phyloP scores from a whole-genome alignment of 257 asterid species.

The Cruciata laevipes region DNA sequence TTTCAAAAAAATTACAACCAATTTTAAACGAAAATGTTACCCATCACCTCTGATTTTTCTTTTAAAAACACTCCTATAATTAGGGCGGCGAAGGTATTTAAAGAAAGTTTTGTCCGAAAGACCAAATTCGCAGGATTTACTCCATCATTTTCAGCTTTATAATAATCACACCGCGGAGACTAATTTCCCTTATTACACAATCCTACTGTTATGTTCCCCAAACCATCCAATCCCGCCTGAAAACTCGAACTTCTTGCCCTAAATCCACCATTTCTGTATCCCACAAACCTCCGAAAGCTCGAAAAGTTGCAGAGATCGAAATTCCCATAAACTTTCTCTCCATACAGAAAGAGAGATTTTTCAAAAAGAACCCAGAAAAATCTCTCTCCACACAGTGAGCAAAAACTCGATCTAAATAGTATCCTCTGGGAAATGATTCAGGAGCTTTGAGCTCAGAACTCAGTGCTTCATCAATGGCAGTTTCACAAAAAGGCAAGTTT shows the following conservation, averaged over 20 bases:
- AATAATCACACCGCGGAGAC: not conserved
- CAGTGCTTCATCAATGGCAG: constrained; percentile 22
- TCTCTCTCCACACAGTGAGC: not conserved
- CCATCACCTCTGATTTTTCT: not conserved
- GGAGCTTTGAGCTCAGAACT: constrained; percentile 13
- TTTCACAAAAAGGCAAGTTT: constrained; percentile 32
- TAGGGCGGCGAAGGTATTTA: not conserved
- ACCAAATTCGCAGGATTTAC: not conserved
- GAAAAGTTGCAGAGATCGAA: not conserved
- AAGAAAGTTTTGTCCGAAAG: not conserved
- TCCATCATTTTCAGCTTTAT: constrained; percentile 4
- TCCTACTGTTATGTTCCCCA: constrained; percentile 5
- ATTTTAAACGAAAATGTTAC: not conserved
- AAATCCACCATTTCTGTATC: constrained; percentile 3
- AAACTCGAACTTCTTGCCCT: constrained; percentile 16
- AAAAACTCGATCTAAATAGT: constrained; percentile 21
- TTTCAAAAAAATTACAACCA: not conserved
- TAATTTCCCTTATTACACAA: not conserved
- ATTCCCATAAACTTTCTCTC: not conserved
- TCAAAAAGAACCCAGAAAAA: not conserved
- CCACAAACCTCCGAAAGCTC: not conserved
- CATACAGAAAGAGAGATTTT: not conserved
- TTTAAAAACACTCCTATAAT: too few species aligned
- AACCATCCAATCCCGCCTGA: not conserved
- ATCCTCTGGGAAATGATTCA: constrained; percentile 1